These are phyloP conservation scores for Tetrapisispora fleetii DNA, from an alignment of 805 yeast species.

Conservation along the genomic window DNA sequence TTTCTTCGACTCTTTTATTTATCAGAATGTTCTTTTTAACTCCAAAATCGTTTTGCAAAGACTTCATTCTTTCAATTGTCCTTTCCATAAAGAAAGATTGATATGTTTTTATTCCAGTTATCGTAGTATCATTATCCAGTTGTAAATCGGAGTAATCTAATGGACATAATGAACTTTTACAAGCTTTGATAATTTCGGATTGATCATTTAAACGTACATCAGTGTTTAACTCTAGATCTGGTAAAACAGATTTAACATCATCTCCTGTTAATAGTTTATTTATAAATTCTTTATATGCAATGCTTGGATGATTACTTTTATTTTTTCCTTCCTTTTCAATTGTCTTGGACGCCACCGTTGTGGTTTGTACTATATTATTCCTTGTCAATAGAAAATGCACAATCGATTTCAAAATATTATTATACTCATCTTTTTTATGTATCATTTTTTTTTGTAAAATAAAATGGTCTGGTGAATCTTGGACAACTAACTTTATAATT, in stretches of 20 bases:
- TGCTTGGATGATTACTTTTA: background rate
- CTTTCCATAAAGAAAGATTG: constrained; percentile 31
- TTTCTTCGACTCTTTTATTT: constrained; percentile 29
- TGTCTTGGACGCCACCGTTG: background rate
- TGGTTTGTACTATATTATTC: constrained; percentile 1
- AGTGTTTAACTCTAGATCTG: background rate
- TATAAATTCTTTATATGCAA: background rate
- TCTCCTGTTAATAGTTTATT: background rate
- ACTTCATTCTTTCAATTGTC: constrained; percentile 28
- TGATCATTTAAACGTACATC: background rate
- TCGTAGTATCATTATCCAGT: constrained; percentile 1
- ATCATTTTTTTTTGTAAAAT: constrained; percentile 9
- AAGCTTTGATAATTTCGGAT: background rate
- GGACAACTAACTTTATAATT: constrained; percentile 36
- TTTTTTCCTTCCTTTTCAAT: background rate
- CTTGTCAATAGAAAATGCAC: constrained; percentile 18
- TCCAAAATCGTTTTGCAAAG: constrained; percentile 20
- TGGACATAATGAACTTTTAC: constrained; percentile 5
- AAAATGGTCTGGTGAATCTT: constrained; percentile 39
- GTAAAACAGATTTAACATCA: background rate
- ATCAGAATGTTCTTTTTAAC: constrained; percentile 15
- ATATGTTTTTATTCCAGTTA: constrained; percentile 25
- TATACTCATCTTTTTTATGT: constrained; percentile 11
- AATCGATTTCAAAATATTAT: constrained; percentile 22
- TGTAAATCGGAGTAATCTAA: constrained; percentile 6